Evolutionary conservation across 2,329 filamentous ascomycete genomes (phyloP), one percentile per base, ranked within the genome.

Genomic region (Tolypocladium tundrense): DNA sequence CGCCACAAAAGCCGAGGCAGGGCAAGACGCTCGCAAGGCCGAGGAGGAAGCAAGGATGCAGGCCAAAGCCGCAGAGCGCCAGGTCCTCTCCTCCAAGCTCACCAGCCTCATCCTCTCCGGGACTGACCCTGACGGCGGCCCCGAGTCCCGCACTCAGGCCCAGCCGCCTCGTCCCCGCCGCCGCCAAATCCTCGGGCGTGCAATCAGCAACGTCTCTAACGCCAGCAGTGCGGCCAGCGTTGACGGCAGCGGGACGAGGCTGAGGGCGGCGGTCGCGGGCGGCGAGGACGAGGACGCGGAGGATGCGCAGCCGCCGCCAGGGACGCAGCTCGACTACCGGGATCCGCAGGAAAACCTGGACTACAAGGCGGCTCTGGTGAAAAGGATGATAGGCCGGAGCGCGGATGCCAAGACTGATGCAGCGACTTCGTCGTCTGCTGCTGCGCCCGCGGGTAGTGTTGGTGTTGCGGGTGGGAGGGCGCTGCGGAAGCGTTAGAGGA

Each of bases 111-210:
- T 79, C 21, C 72, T 73, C 55, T 68, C 64, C 31, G 62, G 61
- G 16, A 11, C 55, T 6, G 48, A 50, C 53, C 54, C 56, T 31
- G 45, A 54, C 35, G 60, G 63, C 35, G 60, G 63, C 48, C 58
- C 56, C 41, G 53, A 60, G 41, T 41, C 60, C n/a, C 61, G 41
- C 40, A 50, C 58, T 5, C 61, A 61, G 33, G 53, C 53, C 39
- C 45, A 53, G 51, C 53, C 19, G 51, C 6, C 68, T 56, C 62
- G 68, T 21, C 63, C 70, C 57, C 63, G 75, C 1, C 73, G 76
- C 55, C 78, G 80, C 13, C 74, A 78, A 57, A 79, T 86, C 58
- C 71, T 86, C 3, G 83, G 83, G 6, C 79, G 83, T 13, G 83
- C 81, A 3, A 69, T 80, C 35, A 84, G 81, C 70, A 85, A 84